Evolutionary conservation across 2,329 filamentous ascomycete species (phyloP).

Genomic region (Fusarium musae): DNA sequence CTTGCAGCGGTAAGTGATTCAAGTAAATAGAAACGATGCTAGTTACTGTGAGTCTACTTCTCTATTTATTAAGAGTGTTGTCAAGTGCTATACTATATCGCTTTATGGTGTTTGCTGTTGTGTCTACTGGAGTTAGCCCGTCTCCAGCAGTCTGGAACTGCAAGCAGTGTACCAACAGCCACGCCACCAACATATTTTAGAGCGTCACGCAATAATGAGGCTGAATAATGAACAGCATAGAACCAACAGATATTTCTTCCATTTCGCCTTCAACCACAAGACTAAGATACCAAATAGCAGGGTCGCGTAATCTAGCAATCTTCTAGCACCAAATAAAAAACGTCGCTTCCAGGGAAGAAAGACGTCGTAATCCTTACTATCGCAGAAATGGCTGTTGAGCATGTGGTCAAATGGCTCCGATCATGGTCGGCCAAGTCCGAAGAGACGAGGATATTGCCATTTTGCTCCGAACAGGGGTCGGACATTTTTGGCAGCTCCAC

Average conservation of each 20-base stretch:
- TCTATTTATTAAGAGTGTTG: not conserved
- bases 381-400: not conserved
- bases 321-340: not conserved
- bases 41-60: not conserved
- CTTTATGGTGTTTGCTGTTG: not conserved
- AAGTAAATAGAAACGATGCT: fast-evolving
- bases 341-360: not conserved
- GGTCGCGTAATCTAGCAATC: not conserved
- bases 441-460: not conserved
- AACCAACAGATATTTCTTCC: not conserved
- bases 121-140: too few species aligned
- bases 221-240: not conserved
- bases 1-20: fast-evolving
- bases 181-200: not conserved
- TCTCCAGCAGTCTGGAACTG: not conserved
- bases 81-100: not conserved
- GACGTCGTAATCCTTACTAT: not conserved
- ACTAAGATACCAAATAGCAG: not conserved
- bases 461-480: not conserved
- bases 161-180: not conserved
- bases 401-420: not conserved
- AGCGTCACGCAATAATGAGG: not conserved
- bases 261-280: not conserved
- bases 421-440: not conserved
- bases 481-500: not conserved